A percentile compares a stretch with the other conserved stretches of the same genome.
phyloP scores from a whole-genome alignment of 2,329 filamentous ascomycete species.

The Pleurostoma richardsiae region DNA sequence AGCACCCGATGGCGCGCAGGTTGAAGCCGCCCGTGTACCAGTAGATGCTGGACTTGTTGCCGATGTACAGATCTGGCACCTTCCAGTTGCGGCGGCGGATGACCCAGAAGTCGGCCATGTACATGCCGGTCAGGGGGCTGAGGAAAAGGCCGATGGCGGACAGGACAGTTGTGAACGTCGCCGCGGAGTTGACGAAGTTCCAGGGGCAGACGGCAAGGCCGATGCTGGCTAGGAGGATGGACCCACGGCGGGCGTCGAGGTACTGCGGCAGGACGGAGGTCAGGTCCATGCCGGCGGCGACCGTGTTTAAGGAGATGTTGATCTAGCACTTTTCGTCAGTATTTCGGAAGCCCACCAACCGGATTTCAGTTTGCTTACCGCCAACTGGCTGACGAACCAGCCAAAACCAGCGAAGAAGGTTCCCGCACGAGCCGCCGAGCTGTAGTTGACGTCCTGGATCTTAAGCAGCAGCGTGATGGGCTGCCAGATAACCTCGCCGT shows the following conservation, averaged over 20 bases:
- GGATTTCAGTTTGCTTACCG: background rate
- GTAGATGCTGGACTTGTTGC: conserved; percentile 13
- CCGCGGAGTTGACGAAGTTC: conserved; percentile 11
- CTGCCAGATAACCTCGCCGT: conserved; percentile 7
- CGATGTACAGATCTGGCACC: conserved; percentile 13
- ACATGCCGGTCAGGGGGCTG: conserved; percentile 10
- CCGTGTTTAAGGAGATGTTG: conserved; percentile 8
- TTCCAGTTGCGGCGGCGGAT: conserved; percentile 11
- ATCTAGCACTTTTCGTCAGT: background rate
- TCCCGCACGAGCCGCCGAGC: conserved; percentile 5
- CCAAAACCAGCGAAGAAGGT: conserved; percentile 10
- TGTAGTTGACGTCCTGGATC: conserved; percentile 5
- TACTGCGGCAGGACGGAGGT: conserved; percentile 9
- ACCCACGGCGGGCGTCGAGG: conserved; percentile 8
- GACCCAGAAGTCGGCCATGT: conserved; percentile 13
- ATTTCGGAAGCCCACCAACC: too few relatives aligned
- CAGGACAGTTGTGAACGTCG: conserved; percentile 12
- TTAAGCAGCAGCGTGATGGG: conserved; percentile 6
- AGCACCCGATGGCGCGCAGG: background rate
- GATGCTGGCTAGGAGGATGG: conserved; percentile 10
- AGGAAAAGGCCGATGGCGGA: conserved; percentile 15
- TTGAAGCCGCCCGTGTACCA: conserved; percentile 8
- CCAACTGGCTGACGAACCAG: conserved; percentile 9
- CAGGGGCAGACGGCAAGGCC: conserved; percentile 10
- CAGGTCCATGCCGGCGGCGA: conserved; percentile 13